Percentiles rank a stretch among this genome's conserved stretches.
These are phyloP conservation scores for Trichoderma breve DNA, from an alignment of 2,329 filamentous ascomycete genomes.

Conservation along the genomic window DNA sequence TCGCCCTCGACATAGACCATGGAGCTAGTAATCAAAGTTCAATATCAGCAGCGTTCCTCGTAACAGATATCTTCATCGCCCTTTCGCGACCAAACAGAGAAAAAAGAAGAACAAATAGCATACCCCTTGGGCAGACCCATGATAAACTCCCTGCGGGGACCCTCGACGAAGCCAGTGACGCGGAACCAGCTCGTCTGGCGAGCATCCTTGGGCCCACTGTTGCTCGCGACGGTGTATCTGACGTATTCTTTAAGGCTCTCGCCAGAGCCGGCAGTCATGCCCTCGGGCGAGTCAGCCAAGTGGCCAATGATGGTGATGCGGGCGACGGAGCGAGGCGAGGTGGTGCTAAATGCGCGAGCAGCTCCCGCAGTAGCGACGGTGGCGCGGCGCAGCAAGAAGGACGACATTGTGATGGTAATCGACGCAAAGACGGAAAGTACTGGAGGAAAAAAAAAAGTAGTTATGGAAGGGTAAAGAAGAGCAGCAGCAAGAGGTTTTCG, in stretches of 20 bases:
- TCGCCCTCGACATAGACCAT: constrained; percentile 84
- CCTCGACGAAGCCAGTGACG: constrained; percentile 71
- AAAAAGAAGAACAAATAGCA: constrained; percentile 37
- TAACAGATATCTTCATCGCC: too few relatives aligned
- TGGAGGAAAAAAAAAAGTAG: background rate
- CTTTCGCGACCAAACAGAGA: background rate
- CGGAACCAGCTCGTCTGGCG: constrained; percentile 82
- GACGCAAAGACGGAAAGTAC: background rate
- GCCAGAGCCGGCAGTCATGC: constrained; percentile 66
- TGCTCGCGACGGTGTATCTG: constrained; percentile 73
- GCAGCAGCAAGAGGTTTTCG: background rate
- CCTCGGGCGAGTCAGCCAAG: constrained; percentile 75
- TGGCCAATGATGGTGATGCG: constrained; percentile 85
- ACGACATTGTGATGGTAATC: constrained; percentile 38
- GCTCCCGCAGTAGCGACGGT: constrained; percentile 46
- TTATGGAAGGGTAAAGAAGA: background rate
- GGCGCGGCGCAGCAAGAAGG: constrained; percentile 53
- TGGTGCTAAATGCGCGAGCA: constrained; percentile 74
- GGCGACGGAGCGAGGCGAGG: constrained; percentile 63
- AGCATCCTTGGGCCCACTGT: constrained; percentile 64
- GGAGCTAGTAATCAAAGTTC: constrained; percentile 51
- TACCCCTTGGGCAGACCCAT: constrained; percentile 80
- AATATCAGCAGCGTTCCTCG: background rate
- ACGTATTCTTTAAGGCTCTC: constrained; percentile 59
- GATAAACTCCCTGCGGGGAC: constrained; percentile 68